Percentiles rank a stretch among this genome's conserved stretches.
Evolutionary conservation across 176 grass and related monocot genomes (phyloP).

Genomic region (Rhynchospora pubera): DNA sequence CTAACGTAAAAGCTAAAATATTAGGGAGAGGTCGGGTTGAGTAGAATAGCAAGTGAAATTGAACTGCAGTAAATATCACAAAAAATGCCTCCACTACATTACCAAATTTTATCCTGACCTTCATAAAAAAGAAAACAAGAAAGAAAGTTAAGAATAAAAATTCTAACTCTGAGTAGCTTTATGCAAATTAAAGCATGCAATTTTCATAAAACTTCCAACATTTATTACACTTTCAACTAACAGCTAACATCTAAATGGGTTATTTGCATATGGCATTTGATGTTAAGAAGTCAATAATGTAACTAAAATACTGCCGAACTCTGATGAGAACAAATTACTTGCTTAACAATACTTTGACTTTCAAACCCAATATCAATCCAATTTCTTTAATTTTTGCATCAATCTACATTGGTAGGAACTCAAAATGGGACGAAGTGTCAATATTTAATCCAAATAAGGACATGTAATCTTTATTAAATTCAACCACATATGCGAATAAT

Average conservation of each 20-base stretch:
- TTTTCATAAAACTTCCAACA: background rate
- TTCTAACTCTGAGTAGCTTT: background rate
- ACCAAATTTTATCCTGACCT: slow-evolving; percentile 81
- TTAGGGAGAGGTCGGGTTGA: slow-evolving; percentile 92
- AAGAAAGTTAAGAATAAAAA: background rate
- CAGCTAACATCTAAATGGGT: background rate
- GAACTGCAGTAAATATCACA: slow-evolving; percentile 57
- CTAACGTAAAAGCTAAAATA: slow-evolving; percentile 87
- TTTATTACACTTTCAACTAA: background rate
- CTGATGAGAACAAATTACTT: background rate
- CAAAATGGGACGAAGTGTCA: background rate
- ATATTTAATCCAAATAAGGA: background rate
- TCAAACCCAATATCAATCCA: background rate
- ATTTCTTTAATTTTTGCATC: background rate
- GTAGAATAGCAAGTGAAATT: slow-evolving; percentile 92
- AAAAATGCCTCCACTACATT: slow-evolving; percentile 69
- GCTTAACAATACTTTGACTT: background rate
- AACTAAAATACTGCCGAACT: background rate
- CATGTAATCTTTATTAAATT: too few relatives aligned
- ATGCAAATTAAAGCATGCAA: background rate
- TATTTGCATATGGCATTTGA: background rate
- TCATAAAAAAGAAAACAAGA: slow-evolving; percentile 23
- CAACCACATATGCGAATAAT: too few relatives aligned
- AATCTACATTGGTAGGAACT: background rate
- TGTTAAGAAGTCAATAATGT: background rate